Conservation (phyloP, 441 rosid genomes). For the Croton laevigatus region DNA sequence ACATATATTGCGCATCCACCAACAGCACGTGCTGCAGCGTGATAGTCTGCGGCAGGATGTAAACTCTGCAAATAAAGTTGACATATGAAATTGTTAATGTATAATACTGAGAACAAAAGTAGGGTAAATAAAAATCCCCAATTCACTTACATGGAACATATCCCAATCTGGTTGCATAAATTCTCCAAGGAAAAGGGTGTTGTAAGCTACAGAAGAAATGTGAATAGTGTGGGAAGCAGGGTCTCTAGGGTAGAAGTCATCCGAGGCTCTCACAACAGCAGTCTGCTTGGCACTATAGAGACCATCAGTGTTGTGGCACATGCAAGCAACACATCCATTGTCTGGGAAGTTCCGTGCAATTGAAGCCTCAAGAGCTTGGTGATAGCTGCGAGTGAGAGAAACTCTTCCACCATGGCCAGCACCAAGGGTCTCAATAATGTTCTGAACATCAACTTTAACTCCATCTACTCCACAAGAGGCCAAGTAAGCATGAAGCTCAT, state of each 20-base stretch:
- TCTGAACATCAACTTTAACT: slow-evolving; percentile 90
- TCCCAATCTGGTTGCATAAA: slow-evolving; percentile 99
- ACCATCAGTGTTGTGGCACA: slow-evolving; percentile 95
- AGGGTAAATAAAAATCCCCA: neutral
- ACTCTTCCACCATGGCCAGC: slow-evolving; percentile 94
- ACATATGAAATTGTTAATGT: slow-evolving; percentile 6
- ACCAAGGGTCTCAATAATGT: slow-evolving; percentile 90
- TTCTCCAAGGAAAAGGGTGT: slow-evolving; percentile 86
- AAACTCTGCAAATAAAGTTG: slow-evolving; percentile 52
- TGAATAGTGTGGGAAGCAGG: slow-evolving; percentile 95
- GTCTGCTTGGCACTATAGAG: slow-evolving; percentile 78
- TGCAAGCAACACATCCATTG: slow-evolving; percentile 87
- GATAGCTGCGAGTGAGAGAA: slow-evolving; percentile 74
- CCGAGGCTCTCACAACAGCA: slow-evolving; percentile 83
- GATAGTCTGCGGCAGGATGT: slow-evolving; percentile 89
- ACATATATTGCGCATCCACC: slow-evolving; percentile 97
- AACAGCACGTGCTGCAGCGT: slow-evolving; percentile 86
- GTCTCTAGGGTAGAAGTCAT: slow-evolving; percentile 82
- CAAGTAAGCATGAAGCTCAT: slow-evolving; percentile 82
- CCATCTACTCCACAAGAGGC: slow-evolving; percentile 94
- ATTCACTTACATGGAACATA: slow-evolving; percentile 87
- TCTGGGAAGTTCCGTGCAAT: slow-evolving; percentile 69
- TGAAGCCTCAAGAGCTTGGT: slow-evolving; percentile 85
- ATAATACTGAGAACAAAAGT: neutral
- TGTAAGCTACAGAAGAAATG: slow-evolving; percentile 86